Conservation (phyloP, 441 rosid genomes). For the Rhodomyrtus psidioides region DNA sequence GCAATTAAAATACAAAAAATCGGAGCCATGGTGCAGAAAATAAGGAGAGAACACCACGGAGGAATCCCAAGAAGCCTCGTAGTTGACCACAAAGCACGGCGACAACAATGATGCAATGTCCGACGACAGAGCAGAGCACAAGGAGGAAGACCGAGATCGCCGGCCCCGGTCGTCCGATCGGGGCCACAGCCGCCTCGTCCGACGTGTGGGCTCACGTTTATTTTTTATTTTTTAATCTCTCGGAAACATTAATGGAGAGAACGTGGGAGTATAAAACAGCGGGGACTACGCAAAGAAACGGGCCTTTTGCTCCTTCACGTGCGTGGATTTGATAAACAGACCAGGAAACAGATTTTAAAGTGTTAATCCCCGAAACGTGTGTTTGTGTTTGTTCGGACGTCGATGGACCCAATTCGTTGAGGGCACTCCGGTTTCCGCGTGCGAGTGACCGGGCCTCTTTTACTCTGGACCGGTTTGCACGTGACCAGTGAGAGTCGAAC, state of each 20-base stretch:
- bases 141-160: neutral
- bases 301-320: neutral
- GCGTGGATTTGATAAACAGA: neutral
- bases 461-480: neutral
- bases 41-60: neutral
- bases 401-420: neutral
- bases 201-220: neutral
- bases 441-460: neutral
- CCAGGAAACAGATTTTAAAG: neutral
- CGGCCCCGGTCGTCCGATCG: neutral
- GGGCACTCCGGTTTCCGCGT: neutral
- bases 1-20: neutral
- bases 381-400: neutral
- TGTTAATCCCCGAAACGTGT: neutral
- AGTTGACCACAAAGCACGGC: neutral
- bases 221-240: too few species aligned
- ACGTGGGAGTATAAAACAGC: neutral
- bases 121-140: neutral
- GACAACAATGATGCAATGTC: neutral
- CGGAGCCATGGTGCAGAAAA: neutral
- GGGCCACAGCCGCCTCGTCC: neutral
- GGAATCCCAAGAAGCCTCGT: neutral
- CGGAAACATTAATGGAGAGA: neutral
- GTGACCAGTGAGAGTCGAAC: neutral
- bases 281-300: neutral